Evolutionary conservation across 2,329 filamentous ascomycete species (phyloP), one percentile per base, ranked within the genome.

Genomic region (Acrocalymma vagum): DNA sequence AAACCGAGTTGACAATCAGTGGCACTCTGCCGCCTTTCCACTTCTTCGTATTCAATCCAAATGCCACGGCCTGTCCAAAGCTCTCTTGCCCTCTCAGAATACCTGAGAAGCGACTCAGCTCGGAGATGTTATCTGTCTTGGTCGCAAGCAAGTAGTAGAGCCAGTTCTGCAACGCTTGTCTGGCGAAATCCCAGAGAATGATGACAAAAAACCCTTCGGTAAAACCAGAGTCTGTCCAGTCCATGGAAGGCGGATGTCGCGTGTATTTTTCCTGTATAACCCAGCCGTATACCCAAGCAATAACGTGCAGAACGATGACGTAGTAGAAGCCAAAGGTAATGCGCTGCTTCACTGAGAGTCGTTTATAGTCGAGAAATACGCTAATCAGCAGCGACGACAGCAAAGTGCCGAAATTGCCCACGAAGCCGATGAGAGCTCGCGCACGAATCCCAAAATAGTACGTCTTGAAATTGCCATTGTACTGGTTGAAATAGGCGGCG

Each of bases 41-140:
- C 17, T 73, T 58, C 6, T 56, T 58, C 1, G 72, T 73, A 28
- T 76, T 76, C 15, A 76, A 42, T 0, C 74, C 74, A 41, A 63
- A 76, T 0, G 71, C 66, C 3, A 76, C 62, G 6, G 74, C 74
- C 46, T 76, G 71, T 0, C 69, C 61, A 36, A 75, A 76, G 41
- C 71, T 73, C 45, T 76, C 74, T 29, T 76, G 72, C 0, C 74
- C 73, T 7, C 73, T 59, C 4, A 77, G 49, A 13, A 75, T 70
- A 29, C 73, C 74, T 6, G 72, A 69, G 11, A 73, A 69, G 1
- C 74, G 67, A 29, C 51, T 57, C 13, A 79, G 59, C 47, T 83
- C 78, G 1, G 78, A 78, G 42, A 81, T 80, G 33, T 81, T 80
- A 36, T 81, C 75, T 0, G 78, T 81, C 65, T 75, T 81, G 5